phyloP scores from a whole-genome alignment of 306 rosid species.

The Citrullus mucosospermus region DNA sequence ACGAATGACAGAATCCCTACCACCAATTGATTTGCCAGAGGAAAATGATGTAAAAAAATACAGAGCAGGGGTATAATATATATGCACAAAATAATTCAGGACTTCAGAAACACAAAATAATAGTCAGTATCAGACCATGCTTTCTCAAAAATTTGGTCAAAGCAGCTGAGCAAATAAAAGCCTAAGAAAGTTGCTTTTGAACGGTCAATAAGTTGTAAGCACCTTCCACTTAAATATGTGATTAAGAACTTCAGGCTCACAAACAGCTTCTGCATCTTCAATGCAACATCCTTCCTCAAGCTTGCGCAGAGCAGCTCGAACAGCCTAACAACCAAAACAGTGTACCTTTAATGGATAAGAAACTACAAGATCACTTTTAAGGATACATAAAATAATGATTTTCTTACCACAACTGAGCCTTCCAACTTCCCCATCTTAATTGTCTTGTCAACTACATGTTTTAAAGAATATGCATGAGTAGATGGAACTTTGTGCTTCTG shows the following conservation, averaged over 20 bases:
- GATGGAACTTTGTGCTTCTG: conserved; percentile 41
- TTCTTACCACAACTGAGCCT: conserved; percentile 56
- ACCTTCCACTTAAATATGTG: conserved; percentile 88
- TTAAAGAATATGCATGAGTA: conserved; percentile 35
- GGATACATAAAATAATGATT: background rate
- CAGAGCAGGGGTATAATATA: background rate
- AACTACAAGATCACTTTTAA: background rate
- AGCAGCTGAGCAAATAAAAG: conserved; percentile 6
- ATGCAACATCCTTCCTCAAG: conserved; percentile 46
- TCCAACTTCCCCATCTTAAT: conserved; percentile 78
- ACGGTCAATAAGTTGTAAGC: conserved; percentile 5
- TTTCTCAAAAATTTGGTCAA: background rate
- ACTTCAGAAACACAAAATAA: background rate
- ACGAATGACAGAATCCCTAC: background rate
- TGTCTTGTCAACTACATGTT: conserved; percentile 45
- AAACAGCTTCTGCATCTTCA: conserved; percentile 67
- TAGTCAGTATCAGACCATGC: background rate
- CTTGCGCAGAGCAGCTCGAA: conserved; percentile 63
- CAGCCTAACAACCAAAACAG: conserved; percentile 36
- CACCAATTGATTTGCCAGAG: background rate
- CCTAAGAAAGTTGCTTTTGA: background rate
- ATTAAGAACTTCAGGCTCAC: conserved; percentile 50
- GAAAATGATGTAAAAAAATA: background rate
- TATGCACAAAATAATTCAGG: background rate
- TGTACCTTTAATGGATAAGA: background rate